phyloP scores from a whole-genome alignment of 2,329 filamentous ascomycete genomes.

The Aspergillus chevalieri region DNA sequence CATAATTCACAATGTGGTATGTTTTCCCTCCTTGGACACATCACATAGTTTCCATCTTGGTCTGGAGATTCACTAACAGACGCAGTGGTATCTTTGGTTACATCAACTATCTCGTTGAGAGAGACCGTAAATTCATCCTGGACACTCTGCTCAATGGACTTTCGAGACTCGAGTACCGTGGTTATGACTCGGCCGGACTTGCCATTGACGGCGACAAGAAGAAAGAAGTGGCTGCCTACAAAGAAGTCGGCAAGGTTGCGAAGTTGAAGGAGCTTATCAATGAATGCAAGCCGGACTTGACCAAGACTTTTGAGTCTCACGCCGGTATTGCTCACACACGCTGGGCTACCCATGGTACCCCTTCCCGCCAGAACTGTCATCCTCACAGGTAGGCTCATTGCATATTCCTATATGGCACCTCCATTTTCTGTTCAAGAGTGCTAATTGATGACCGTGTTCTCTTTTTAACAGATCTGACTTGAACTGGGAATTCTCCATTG shows the following conservation, averaged over 20 bases:
- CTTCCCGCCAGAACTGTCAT: slow-evolving; percentile 93
- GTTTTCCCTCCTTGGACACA: slow-evolving; percentile 5
- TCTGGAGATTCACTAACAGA: slow-evolving; percentile 9
- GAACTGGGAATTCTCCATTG: slow-evolving; percentile 91
- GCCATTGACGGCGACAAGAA: slow-evolving; percentile 97
- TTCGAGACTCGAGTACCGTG: slow-evolving; percentile 93
- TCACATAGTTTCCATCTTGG: background rate
- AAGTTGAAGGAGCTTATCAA: slow-evolving; percentile 92
- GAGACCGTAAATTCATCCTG: slow-evolving; percentile 93
- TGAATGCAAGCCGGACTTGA: slow-evolving; percentile 72
- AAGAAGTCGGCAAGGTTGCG: slow-evolving; percentile 98
- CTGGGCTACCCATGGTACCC: slow-evolving; percentile 96
- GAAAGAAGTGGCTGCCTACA: slow-evolving; percentile 94
- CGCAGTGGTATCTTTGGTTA: slow-evolving; percentile 64
- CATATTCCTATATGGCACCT: too few species aligned
- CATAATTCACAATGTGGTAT: slow-evolving; percentile 28
- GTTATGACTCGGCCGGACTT: slow-evolving; percentile 95
- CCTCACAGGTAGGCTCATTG: slow-evolving; percentile 71
- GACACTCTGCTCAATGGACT: slow-evolving; percentile 95
- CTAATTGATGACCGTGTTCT: background rate
- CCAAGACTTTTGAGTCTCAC: slow-evolving; percentile 95
- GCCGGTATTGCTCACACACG: slow-evolving; percentile 97
- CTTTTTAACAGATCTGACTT: slow-evolving; percentile 66
- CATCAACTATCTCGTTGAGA: slow-evolving; percentile 99
- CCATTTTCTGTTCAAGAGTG: background rate